phyloP scores from a whole-genome alignment of 2,329 filamentous ascomycete genomes.

The Aspergillus pseudonomiae region DNA sequence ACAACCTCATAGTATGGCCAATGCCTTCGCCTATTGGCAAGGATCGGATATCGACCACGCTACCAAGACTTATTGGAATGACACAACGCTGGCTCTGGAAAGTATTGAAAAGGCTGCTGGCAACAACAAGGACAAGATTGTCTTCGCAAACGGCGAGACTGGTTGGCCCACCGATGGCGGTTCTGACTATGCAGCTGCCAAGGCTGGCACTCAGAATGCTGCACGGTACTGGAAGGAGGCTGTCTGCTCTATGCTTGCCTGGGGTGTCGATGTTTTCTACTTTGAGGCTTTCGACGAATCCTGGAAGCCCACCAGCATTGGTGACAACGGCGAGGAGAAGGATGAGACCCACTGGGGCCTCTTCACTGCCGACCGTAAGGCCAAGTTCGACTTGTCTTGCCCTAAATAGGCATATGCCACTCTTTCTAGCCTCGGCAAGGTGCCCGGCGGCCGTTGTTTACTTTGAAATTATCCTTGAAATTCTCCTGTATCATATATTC shows the following conservation, averaged over 20 bases:
- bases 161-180: constrained; percentile 67
- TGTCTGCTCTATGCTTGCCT: constrained; percentile 66
- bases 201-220: constrained; percentile 63
- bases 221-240: constrained; percentile 62
- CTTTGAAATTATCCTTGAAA: constrained; percentile 5
- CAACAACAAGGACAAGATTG: constrained; percentile 54
- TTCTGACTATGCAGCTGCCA: constrained; percentile 62
- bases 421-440: not conserved
- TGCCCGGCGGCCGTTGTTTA: not conserved
- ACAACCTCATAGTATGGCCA: constrained; percentile 54
- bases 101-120: constrained; percentile 65
- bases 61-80: constrained; percentile 66
- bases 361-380: constrained; percentile 61
- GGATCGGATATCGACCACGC: constrained; percentile 61
- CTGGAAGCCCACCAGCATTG: constrained; percentile 67
- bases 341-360: constrained; percentile 73
- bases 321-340: constrained; percentile 63
- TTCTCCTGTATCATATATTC: constrained; percentile 20
- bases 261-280: constrained; percentile 71
- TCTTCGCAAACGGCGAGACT: constrained; percentile 72
- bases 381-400: constrained; percentile 60
- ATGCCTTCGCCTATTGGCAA: constrained; percentile 76
- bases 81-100: constrained; percentile 65
- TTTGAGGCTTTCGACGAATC: constrained; percentile 75
- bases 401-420: constrained; percentile 27